Base-by-base conservation (phyloP, 208 protist species). In the Crithidia bombi region DNA sequence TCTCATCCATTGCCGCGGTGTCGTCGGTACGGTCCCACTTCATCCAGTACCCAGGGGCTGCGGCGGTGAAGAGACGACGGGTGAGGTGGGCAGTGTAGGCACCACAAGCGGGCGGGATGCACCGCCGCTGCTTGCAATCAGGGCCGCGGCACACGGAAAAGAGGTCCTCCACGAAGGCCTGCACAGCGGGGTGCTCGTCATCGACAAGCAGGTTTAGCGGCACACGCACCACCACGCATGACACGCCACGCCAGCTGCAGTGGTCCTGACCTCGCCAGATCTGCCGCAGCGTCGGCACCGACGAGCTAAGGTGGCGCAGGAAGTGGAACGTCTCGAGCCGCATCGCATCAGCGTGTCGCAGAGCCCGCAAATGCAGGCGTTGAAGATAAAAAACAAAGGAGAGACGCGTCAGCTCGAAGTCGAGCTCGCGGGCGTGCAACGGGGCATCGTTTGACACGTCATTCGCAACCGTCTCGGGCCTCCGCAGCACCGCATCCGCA, bases 281-380 rank as follows among this genome's bases (percentile, higher is more conserved):
- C 10, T 51, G 57, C 9, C 63, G 66, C 49, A 90, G 74, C 46
- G 50, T 59, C 12, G 84, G 80, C 19, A 90, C 72, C 6, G 76
- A 36, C 9, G 55, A 57, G 32, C 68, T 62, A 23, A 90, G 51
- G 36, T 78, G 49, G 15, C 75, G 73, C 30, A 90, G 65, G 41
- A 83, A 86, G 52, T 90, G 84, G 5, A 90, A 52, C 23, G 84
- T 86, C 51, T 90, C 81, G 28, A 90, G 61, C 41, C 78, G 73
- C 84, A 90, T 90, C 30, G 81, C 75, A 52, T 90, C 84, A 17
- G 81, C 66, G 61, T 90, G 84, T 14, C 84, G 76, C 49, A 82
- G 14, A 19, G 84, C 84, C 36, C 84, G 84, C 50, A 78, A 57
- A 26, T 78, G 69, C 36, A 70, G 65, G 17, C 78, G 81, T 65